phyloP scores from a whole-genome alignment of 257 asterid species.

The Avicennia marina region DNA sequence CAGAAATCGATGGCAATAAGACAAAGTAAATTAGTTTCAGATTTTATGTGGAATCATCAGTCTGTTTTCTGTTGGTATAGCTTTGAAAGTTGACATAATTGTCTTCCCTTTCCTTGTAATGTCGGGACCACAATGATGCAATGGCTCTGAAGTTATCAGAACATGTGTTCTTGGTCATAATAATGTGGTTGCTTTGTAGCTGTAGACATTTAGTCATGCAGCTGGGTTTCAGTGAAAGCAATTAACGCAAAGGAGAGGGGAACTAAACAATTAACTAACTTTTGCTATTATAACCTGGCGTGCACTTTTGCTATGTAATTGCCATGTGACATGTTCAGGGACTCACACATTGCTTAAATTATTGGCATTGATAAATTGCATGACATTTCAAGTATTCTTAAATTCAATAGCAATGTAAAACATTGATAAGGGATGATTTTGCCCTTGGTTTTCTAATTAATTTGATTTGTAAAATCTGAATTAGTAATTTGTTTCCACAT shows the following conservation, averaged over 20 bases:
- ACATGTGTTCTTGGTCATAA: not conserved
- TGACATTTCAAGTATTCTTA: not conserved
- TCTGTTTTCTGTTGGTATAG: not conserved
- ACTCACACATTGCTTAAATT: not conserved
- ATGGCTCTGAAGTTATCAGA: too few species aligned
- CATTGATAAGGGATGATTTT: not conserved
- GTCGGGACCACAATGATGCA: too few species aligned
- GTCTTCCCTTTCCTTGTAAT: not conserved
- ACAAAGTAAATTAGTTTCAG: too few species aligned
- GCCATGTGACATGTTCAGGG: not conserved
- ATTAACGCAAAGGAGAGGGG: not conserved
- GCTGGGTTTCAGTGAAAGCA: not conserved
- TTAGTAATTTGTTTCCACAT: constrained; percentile 4
- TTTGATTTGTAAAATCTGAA: not conserved
- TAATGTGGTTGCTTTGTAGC: not conserved
- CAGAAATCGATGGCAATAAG: too few species aligned
- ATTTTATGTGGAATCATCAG: not conserved
- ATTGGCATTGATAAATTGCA: not conserved
- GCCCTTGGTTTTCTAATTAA: constrained; percentile 3
- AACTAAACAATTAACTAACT: too few species aligned
- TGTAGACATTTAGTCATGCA: not conserved
- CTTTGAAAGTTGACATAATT: not conserved
- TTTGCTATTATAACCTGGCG: too few species aligned
- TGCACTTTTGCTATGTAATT: too few species aligned
- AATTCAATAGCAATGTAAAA: not conserved